A percentile compares a stretch with the other conserved stretches of the same genome.
Conservation (phyloP, 306 rosid genomes). For the Dalbergia cochinchinensis region DNA sequence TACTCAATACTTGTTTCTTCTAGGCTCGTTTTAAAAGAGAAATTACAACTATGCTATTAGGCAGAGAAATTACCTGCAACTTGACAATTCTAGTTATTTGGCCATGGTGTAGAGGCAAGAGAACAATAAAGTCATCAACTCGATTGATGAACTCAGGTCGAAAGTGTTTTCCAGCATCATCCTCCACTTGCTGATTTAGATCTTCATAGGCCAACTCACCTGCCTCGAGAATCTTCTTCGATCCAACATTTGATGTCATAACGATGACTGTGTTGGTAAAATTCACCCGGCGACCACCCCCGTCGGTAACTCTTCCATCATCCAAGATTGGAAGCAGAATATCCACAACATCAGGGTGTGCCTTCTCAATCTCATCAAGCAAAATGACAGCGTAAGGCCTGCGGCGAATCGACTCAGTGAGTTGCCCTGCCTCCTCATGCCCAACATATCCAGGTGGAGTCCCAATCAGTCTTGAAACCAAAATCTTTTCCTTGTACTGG, state of each 20-base stretch:
- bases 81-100: conserved; percentile 69
- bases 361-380: conserved; percentile 85
- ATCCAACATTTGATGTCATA: conserved; percentile 83
- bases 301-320: conserved; percentile 75
- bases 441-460: conserved; percentile 91
- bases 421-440: conserved; percentile 82
- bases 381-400: conserved; percentile 76
- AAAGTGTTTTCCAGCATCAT: conserved; percentile 71
- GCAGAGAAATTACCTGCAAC: conserved; percentile 59
- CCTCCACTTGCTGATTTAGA: conserved; percentile 70
- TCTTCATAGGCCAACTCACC: conserved; percentile 56
- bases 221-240: conserved; percentile 73
- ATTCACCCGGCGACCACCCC: conserved; percentile 76
- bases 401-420: conserved; percentile 72
- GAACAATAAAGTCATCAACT: conserved; percentile 79
- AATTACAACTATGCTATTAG: too few relatives aligned
- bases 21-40: too few relatives aligned
- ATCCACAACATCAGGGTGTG: conserved; percentile 72
- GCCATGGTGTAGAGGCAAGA: conserved; percentile 70
- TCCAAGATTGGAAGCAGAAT: conserved; percentile 78
- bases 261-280: conserved; percentile 78
- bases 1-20: too few relatives aligned
- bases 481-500: conserved; percentile 82
- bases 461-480: conserved; percentile 79
- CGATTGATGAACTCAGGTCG: conserved; percentile 84